Conservation (phyloP, 371 early-diverging fungal genomes). For the Batkoa obscura region DNA sequence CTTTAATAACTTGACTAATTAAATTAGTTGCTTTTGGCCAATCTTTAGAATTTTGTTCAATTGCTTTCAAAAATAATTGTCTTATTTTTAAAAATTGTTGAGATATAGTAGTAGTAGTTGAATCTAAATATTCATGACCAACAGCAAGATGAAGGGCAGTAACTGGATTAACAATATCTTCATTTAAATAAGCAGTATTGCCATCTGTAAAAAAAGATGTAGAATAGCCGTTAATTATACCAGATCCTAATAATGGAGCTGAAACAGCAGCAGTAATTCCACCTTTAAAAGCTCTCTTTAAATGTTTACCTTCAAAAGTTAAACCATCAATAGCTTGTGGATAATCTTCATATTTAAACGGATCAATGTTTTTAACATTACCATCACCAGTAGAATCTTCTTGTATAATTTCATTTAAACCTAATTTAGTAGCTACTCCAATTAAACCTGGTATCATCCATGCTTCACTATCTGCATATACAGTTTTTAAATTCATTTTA, state of each 20-base stretch:
- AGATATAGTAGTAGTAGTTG: conserved; percentile 30
- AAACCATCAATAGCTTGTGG: conserved; percentile 28
- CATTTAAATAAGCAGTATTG: conserved; percentile 14
- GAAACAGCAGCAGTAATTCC: conserved; percentile 33
- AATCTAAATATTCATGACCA: conserved; percentile 13
- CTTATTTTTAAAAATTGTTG: conserved; percentile 41
- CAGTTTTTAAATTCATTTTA: conserved; percentile 8
- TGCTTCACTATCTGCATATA: conserved; percentile 14
- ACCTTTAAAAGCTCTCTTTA: conserved; percentile 36
- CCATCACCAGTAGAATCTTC: conserved; percentile 34
- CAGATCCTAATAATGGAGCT: conserved; percentile 18
- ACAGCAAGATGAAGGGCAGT: conserved; percentile 42
- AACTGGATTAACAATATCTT: conserved; percentile 28
- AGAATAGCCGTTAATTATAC: conserved; percentile 25
- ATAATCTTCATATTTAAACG: conserved; percentile 10
- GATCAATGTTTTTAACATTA: conserved; percentile 10
- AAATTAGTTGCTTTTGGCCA: conserved; percentile 4
- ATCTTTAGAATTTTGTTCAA: neutral
- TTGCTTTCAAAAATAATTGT: conserved; percentile 14
- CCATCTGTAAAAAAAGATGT: conserved; percentile 21
- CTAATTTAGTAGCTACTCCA: conserved; percentile 27
- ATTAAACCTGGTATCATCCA: conserved; percentile 17
- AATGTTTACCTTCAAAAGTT: conserved; percentile 29
- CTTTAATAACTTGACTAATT: conserved; percentile 23
- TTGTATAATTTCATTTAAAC: conserved; percentile 30